Evolutionary conservation across 2,329 filamentous ascomycete genomes (phyloP).

Genomic region (Nigrograna mackinnonii): DNA sequence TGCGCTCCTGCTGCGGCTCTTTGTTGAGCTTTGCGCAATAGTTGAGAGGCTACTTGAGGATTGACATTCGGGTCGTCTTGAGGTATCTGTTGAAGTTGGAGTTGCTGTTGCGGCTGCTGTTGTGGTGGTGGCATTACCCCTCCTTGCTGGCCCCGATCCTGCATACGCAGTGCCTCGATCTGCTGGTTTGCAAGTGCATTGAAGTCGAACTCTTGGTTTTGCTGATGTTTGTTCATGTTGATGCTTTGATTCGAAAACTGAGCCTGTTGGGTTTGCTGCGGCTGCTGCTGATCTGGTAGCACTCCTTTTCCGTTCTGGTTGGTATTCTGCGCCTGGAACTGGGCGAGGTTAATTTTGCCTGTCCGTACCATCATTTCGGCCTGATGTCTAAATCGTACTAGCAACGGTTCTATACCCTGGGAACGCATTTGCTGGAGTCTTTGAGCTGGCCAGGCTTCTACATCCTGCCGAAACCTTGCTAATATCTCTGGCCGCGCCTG

Average conservation of each 20-base stretch:
- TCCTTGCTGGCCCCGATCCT: slow-evolving; percentile 62
- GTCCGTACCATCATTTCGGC: slow-evolving; percentile 40
- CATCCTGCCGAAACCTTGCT: slow-evolving; percentile 42
- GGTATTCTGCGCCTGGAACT: slow-evolving; percentile 6
- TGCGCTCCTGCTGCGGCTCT: slow-evolving; percentile 31
- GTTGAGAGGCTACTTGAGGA: slow-evolving; percentile 27
- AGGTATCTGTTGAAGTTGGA: slow-evolving; percentile 34
- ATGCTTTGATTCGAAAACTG: slow-evolving; percentile 31
- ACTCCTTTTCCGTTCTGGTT: slow-evolving; percentile 39
- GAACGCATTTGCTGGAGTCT: slow-evolving; percentile 50
- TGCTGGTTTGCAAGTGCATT: slow-evolving; percentile 64
- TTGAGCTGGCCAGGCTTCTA: slow-evolving; percentile 50
- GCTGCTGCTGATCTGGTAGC: slow-evolving; percentile 14
- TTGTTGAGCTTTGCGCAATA: slow-evolving; percentile 40
- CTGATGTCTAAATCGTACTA: slow-evolving; percentile 55
- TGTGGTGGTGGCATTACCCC: slow-evolving; percentile 41
- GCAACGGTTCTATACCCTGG: slow-evolving; percentile 54
- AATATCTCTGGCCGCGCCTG: slow-evolving; percentile 55
- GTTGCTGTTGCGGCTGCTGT: slow-evolving; percentile 35
- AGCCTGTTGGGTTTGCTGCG: not conserved
- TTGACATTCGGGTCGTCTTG: slow-evolving; percentile 23
- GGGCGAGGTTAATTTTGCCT: slow-evolving; percentile 18
- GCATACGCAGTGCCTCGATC: slow-evolving; percentile 62
- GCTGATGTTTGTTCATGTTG: slow-evolving; percentile 29
- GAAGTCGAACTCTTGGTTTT: slow-evolving; percentile 48